A percentile compares a stretch with the other conserved stretches of the same genome.
phyloP scores from a whole-genome alignment of 768 basidiomycete genomes.

The Gyrodon lividus region DNA sequence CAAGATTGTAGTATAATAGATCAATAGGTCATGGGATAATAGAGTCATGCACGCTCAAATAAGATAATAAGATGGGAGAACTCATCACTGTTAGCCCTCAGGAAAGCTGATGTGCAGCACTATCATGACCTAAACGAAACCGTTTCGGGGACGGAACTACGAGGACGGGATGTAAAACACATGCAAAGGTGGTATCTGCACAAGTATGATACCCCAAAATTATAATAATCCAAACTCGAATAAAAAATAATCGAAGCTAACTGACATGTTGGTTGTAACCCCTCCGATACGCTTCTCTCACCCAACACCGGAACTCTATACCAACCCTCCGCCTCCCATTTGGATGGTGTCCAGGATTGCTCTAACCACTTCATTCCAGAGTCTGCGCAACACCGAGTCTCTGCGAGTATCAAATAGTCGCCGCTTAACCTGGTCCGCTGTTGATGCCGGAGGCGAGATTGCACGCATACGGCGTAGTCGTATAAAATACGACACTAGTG shows the following conservation, averaged over 20 bases:
- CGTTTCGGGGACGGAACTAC: neutral
- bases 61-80: too few relatives aligned
- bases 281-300: neutral
- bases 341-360: constrained; percentile 64
- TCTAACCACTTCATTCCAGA: constrained; percentile 52
- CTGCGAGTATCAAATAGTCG: constrained; percentile 45
- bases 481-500: constrained; percentile 47
- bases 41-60: too few relatives aligned
- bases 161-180: neutral
- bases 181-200: neutral
- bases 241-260: constrained; percentile 19
- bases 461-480: constrained; percentile 46
- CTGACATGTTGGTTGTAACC: too few relatives aligned
- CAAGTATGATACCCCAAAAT: neutral
- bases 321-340: constrained; percentile 77
- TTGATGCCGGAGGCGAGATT: constrained; percentile 27
- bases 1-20: too few relatives aligned
- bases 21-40: too few relatives aligned
- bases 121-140: too few relatives aligned
- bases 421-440: constrained; percentile 58
- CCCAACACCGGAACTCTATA: constrained; percentile 35
- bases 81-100: too few relatives aligned
- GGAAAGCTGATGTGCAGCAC: neutral
- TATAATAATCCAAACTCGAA: constrained; percentile 1
- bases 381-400: constrained; percentile 36